Evolutionary conservation across 2,329 filamentous ascomycete genomes (phyloP), one percentile per base, ranked within the genome.

Genomic region (Claviceps sp.): DNA sequence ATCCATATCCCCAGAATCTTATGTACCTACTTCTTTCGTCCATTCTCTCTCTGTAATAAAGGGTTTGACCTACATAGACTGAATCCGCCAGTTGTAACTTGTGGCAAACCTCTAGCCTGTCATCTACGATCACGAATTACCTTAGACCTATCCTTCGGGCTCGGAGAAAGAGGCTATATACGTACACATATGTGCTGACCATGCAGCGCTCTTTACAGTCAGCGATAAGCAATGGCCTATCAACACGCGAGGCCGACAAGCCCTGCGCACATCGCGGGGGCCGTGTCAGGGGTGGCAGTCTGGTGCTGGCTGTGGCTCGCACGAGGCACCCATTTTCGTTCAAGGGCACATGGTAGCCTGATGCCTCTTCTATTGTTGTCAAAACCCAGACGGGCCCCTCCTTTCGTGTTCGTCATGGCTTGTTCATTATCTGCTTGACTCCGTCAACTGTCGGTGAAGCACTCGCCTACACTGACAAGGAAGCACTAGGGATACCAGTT

Each of bases 171-270:
- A 43, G 42, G 42, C 20, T 24, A 24, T 24, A 9, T 11, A 34
- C 9, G 24, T 26, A 26, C 5, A 24, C 22, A 7, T 30, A n/a
- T 14, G n/a, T 20, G 34, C 24, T 22, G 37, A 26, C 42, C 22
- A 22, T 30, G 41, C 51, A 47, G 51, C 51, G 9, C 47, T 53
- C 18, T 6, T 30, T 50, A 42, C 18, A 22, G 42, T 34, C 34
- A 47, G 42, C 42, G 34, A 53, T 42, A 44, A n/a, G 24, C 47
- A 37, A 26, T 26, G 37, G 18, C 51, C 47, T 50, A 47, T 37
- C 34, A 47, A 18, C 34, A 22, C 4, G 18, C 40, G 45, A 38
- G 45, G 37, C 40, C 13, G 37, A 37, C 30, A 34, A 52, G 51
- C 51, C 47, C 51, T 47, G 37, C 37, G 20, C 11, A 20, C 47